These are phyloP conservation scores for Solanum sitiens DNA, from an alignment of 257 asterid species.

Conservation along the genomic window DNA sequence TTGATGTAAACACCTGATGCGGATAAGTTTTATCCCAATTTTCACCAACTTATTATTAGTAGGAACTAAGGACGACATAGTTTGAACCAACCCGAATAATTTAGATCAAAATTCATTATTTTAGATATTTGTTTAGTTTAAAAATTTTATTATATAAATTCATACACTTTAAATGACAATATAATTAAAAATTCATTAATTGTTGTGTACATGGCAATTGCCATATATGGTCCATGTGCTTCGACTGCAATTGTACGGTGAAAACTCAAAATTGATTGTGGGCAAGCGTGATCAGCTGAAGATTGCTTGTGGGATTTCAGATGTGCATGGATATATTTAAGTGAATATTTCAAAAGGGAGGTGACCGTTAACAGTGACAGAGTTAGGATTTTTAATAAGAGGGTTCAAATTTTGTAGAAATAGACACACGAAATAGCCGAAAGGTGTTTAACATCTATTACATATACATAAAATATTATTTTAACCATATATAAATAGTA, in stretches of 20 bases:
- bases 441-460: too few species aligned
- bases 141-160: background rate
- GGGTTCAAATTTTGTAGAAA: too few species aligned
- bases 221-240: background rate
- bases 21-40: too few species aligned
- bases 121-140: background rate
- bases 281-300: slow-evolving; percentile 34
- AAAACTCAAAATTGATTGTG: background rate
- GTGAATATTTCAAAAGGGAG: background rate
- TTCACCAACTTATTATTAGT: background rate
- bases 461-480: too few species aligned
- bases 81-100: background rate
- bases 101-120: background rate
- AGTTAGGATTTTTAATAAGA: too few species aligned
- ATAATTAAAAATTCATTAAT: too few species aligned
- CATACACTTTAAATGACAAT: background rate
- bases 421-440: too few species aligned
- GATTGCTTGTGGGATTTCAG: slow-evolving; percentile 27
- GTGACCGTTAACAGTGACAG: too few species aligned
- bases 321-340: background rate
- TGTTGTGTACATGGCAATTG: background rate
- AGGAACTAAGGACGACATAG: background rate
- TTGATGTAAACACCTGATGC: too few species aligned
- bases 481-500: too few species aligned
- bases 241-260: background rate